Evolutionary conservation across 2,329 filamentous ascomycete genomes (phyloP).

Genomic region (Alternaria sp.): DNA sequence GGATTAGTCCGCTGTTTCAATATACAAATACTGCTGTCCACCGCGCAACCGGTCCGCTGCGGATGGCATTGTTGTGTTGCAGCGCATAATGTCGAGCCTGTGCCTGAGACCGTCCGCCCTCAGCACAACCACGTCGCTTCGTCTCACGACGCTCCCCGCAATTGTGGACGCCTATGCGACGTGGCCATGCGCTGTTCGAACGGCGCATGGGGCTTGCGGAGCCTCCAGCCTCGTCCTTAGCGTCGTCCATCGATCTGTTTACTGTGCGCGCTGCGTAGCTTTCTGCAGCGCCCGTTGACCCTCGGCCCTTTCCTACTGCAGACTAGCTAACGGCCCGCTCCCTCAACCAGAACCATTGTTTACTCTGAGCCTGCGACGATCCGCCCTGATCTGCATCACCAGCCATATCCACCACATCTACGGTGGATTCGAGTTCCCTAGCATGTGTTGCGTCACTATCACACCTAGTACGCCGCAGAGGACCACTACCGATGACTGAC

Average conservation of each 20-base stretch:
- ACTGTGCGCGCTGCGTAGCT: not conserved
- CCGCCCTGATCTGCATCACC: constrained; percentile 2
- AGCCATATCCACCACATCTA: not conserved
- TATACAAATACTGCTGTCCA: not conserved
- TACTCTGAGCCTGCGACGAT: constrained; percentile 1
- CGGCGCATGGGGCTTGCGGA: constrained; percentile 5
- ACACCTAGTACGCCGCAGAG: not conserved
- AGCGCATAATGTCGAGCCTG: constrained; percentile 2
- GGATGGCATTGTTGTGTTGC: not conserved
- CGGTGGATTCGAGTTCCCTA: not conserved
- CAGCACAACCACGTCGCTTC: not conserved
- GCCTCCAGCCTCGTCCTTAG: not conserved
- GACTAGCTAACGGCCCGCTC: constrained; percentile 14
- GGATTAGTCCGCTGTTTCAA: constrained; percentile 1
- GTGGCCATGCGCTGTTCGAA: not conserved
- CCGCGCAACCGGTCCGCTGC: not conserved
- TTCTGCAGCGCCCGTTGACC: not conserved
- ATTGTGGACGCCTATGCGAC: not conserved
- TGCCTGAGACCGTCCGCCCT: not conserved
- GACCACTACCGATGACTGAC: not conserved
- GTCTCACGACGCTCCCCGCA: constrained; percentile 2
- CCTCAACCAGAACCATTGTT: not conserved
- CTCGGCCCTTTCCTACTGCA: constrained; percentile 1
- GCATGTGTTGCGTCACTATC: not conserved
- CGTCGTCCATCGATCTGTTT: not conserved